A percentile compares a stretch with the other conserved stretches of the same genome.
Conservation (phyloP, 805 yeast species). For the Hanseniaspora thailandica region DNA sequence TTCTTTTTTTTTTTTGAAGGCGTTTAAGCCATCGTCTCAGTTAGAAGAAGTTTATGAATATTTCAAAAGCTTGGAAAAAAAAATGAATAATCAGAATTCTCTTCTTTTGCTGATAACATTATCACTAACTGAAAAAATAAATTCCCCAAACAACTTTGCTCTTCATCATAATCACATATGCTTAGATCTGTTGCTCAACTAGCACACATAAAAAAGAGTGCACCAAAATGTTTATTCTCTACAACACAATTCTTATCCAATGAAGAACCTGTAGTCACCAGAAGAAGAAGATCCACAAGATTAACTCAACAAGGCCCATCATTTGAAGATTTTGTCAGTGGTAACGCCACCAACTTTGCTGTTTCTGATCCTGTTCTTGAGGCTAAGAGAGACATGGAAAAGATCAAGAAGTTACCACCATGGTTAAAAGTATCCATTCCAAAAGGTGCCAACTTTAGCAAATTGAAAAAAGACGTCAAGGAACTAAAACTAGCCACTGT, state of each 20-base stretch:
- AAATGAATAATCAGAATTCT: too few relatives aligned
- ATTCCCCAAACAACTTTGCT: too few relatives aligned
- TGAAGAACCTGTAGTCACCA: slow-evolving; percentile 18
- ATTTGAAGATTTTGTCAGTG: slow-evolving; percentile 79
- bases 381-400: slow-evolving; percentile 48
- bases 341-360: slow-evolving; percentile 54
- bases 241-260: background rate
- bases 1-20: background rate
- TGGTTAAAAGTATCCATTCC: slow-evolving; percentile 97
- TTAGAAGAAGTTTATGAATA: background rate
- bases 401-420: slow-evolving; percentile 63
- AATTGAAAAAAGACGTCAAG: slow-evolving; percentile 71
- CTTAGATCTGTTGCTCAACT: background rate
- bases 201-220: background rate
- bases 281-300: slow-evolving; percentile 42
- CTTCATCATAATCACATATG: too few relatives aligned
- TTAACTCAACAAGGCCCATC: slow-evolving; percentile 81
- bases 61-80: background rate
- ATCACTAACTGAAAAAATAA: too few relatives aligned
- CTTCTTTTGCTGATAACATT: too few relatives aligned
- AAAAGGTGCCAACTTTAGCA: slow-evolving; percentile 75
- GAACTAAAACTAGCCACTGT: slow-evolving; percentile 88
- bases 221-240: background rate
- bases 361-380: slow-evolving; percentile 62
- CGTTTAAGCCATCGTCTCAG: background rate